Evolutionary conservation across 441 rosid species (phyloP).

Genomic region (Pelargonium myrrhifolium): DNA sequence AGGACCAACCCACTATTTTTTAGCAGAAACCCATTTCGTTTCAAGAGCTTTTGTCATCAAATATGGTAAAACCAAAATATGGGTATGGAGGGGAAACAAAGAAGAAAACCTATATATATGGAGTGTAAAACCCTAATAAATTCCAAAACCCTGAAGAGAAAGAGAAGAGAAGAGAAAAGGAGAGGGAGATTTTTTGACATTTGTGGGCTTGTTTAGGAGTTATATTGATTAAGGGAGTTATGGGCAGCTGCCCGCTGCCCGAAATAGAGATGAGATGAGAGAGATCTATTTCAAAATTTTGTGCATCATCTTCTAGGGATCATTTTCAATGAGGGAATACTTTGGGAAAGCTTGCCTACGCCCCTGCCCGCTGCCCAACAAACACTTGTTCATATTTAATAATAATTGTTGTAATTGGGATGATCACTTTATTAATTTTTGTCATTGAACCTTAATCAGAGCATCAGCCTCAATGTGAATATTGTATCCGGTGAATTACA

Average conservation of each 20-base stretch:
- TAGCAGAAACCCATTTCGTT: not conserved
- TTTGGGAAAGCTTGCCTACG: not conserved
- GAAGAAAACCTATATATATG: not conserved
- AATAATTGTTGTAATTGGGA: too few relatives aligned
- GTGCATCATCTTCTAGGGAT: not conserved
- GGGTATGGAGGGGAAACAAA: not conserved
- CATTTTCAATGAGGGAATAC: not conserved
- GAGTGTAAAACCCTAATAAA: not conserved
- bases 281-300: not conserved
- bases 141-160: not conserved
- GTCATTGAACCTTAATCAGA: too few relatives aligned
- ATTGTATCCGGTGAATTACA: too few relatives aligned
- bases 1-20: not conserved
- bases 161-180: not conserved
- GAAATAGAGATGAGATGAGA: not conserved
- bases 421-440: too few relatives aligned
- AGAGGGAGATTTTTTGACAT: not conserved
- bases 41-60: not conserved
- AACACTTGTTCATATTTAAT: not conserved
- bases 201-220: not conserved
- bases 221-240: not conserved
- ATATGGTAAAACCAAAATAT: not conserved
- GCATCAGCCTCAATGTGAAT: too few relatives aligned
- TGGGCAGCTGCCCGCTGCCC: not conserved
- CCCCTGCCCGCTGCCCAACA: not conserved